These are phyloP conservation scores for Monosporozyma servazzii DNA, from an alignment of 805 yeast species.

Conservation along the genomic window DNA sequence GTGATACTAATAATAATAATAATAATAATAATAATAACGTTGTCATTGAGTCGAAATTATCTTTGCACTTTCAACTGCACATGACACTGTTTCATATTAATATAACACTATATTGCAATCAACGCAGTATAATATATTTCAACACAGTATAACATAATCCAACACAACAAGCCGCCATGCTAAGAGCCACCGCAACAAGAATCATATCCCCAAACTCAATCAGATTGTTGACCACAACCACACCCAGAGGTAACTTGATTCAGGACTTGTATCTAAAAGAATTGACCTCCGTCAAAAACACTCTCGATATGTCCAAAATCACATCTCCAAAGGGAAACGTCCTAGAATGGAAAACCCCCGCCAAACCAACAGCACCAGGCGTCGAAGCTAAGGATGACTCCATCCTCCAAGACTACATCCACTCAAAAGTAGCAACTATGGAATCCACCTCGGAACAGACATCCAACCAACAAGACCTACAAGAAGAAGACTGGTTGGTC, in stretches of 20 bases:
- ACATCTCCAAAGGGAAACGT: constrained; percentile 36
- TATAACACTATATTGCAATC: no score
- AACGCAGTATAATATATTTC: no score
- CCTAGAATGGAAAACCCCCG: constrained; percentile 77
- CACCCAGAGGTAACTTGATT: constrained; percentile 40
- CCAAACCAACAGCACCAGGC: constrained; percentile 66
- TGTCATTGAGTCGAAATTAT: no score
- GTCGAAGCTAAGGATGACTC: constrained; percentile 59
- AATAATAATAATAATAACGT: no score
- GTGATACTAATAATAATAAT: no score
- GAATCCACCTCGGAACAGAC: background rate
- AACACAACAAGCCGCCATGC: no score
- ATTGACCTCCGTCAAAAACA: constrained; percentile 65
- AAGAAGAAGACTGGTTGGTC: constrained; percentile 66
- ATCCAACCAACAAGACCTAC: no score
- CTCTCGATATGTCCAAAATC: constrained; percentile 41
- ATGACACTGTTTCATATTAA: no score
- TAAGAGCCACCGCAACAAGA: background rate
- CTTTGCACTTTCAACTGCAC: no score
- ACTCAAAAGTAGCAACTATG: background rate
- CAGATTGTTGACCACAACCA: constrained; percentile 3
- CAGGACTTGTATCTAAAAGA: constrained; percentile 82
- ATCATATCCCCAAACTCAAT: background rate
- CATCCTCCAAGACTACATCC: constrained; percentile 45
- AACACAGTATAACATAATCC: no score